Base-by-base conservation (phyloP, 2,329 filamentous ascomycete species). In the Fusarium sp. region DNA sequence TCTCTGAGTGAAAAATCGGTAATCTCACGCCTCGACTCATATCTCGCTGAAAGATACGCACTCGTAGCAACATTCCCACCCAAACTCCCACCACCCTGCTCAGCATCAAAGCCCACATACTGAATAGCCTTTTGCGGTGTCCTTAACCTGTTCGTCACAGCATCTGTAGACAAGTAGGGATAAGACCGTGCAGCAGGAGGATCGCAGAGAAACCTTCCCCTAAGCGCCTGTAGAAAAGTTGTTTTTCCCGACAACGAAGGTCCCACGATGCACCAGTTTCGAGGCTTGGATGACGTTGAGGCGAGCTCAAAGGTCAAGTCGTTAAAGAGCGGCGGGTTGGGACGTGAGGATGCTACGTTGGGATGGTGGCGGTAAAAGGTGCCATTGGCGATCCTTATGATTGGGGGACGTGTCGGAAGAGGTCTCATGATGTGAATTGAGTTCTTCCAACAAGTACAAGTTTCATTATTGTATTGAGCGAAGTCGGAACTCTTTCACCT, bases 101-200 rank as follows among this genome's bases (percentile, higher is more conserved):
- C 93, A 3, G 91, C 91, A 79, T 95, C 94, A 79, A 98, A 98
- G 0, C 97, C 96, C 11, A 98, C 95, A 85, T 98, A 96, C 76
- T 92, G 92, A 67, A 99, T 93, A 0, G 95, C 95, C 74, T 88
- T 87, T 14, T 86, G 86, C 0, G 93, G 90, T 62, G 86, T 88
- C 52, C 89, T 88, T 57, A 94, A 82, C 3, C 86, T 84, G 24
- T 84, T 76, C 3, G 89, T 84, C 8, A 94, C 88, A 7, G 88
- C 86, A 57, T 90, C 87, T 3, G 88, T 90, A 16, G 92, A 88
- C 3, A 98, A 88, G 80, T 93, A 94, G 0, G 97, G 97, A 80
- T 92, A 98, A 8, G 91, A 91, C 54, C 95, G 89, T 2, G 94
- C 92, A 5, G 86, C 88, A 0, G 95, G 92, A 6, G 96, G 96